Evolutionary conservation across 1,139 yeast genomes (phyloP), one percentile per base, ranked within the genome.

Genomic region (Pichia sp.): DNA sequence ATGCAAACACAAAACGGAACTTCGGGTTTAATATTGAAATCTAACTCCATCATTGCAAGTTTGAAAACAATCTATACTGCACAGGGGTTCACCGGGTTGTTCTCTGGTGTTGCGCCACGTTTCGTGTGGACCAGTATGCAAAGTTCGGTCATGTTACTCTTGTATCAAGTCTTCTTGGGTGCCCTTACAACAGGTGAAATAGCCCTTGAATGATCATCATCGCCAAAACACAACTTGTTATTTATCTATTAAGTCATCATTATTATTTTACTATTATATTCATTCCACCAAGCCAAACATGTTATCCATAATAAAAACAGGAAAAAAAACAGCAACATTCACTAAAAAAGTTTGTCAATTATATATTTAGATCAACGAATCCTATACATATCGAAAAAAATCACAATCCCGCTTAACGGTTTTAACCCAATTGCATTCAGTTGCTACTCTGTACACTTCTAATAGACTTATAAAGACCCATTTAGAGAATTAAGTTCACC

Each of bases 51-150:
- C 0, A 51, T 75, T 24, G 71, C 70, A 45, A 91, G 96, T 14
- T 68, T 93, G 45, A 62, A 66, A n/a, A 75, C 79, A 11, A 85
- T 93, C 6, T 86, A 84, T 61, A 75, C 68, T 49, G 71, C 75
- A 27, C 97, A 93, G 64, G 98, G 99, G 1, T 49, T 85, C 0
- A 55, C 77, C 1, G 96, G 96, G 0, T 72, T 89, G 41, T 91
- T 93, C 67, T 80, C 93, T 33, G 99, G 99, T 1, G 96, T 94
- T 11, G 97, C 97, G 0, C 99, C 99, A 0, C 73, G 99, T 53
- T 83, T 91, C 55, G 87, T 93, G 9, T 93, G 99, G 99, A 91
- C 99, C 0, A 89, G 96, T 54, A 75, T 91, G 15, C 99, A 93
- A 66, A 88, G 96, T 66, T 87, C 96, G 53, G 85, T 93, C 48